Conservation (phyloP, 2,329 filamentous ascomycete genomes). For the Huntiella moniliformis region DNA sequence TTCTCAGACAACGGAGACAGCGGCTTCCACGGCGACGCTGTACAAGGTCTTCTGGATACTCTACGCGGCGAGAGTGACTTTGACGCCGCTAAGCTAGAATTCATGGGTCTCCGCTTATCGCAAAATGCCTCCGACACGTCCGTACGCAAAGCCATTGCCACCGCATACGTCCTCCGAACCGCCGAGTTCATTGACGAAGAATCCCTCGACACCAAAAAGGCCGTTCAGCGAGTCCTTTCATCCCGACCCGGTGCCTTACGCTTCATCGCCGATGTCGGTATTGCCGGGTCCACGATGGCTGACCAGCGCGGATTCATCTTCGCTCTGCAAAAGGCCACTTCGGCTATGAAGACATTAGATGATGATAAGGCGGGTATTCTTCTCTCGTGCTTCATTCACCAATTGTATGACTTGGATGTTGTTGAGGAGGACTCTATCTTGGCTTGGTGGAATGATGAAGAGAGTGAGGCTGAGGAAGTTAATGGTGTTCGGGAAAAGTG, state of each 20-base stretch:
- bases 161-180: slow-evolving; percentile 68
- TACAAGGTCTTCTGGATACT: slow-evolving; percentile 70
- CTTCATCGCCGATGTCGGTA: slow-evolving; percentile 40
- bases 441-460: slow-evolving; percentile 67
- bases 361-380: slow-evolving; percentile 35
- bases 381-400: slow-evolving; percentile 61
- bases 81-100: slow-evolving; percentile 66
- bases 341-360: slow-evolving; percentile 41
- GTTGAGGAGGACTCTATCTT: slow-evolving; percentile 78
- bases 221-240: slow-evolving; percentile 42
- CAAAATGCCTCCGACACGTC: slow-evolving; percentile 79
- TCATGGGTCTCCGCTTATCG: slow-evolving; percentile 80
- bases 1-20: slow-evolving; percentile 38
- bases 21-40: slow-evolving; percentile 72
- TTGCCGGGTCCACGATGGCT: slow-evolving; percentile 43
- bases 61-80: slow-evolving; percentile 63
- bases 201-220: slow-evolving; percentile 40
- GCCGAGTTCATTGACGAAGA: slow-evolving; percentile 43
- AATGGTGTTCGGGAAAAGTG: slow-evolving; percentile 52
- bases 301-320: slow-evolving; percentile 79
- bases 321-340: slow-evolving; percentile 62
- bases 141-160: slow-evolving; percentile 70
- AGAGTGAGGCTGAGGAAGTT: slow-evolving; percentile 46
- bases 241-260: slow-evolving; percentile 32
- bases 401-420: slow-evolving; percentile 67